phyloP scores from a whole-genome alignment of 352 stramenopile species.

The Pythium monospermum region DNA sequence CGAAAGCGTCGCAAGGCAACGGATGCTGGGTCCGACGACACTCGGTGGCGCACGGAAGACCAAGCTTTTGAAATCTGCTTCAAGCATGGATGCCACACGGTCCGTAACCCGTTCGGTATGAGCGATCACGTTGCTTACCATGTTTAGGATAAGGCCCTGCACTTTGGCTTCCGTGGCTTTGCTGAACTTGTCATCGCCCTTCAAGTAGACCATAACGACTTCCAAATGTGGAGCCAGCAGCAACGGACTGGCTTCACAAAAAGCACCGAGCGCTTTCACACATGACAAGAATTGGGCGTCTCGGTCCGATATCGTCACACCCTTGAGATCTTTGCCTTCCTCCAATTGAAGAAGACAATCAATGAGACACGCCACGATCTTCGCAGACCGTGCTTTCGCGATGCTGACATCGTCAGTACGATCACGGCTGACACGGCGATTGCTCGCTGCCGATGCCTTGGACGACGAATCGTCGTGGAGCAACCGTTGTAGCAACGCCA shows the following conservation, averaged over 20 bases:
- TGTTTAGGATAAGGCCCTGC: constrained; percentile 54
- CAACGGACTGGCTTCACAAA: constrained; percentile 63
- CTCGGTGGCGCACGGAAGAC: constrained; percentile 69
- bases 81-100: constrained; percentile 36
- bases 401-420: constrained; percentile 44
- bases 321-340: constrained; percentile 50
- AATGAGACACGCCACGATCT: constrained; percentile 63
- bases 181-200: constrained; percentile 44
- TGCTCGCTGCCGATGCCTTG: constrained; percentile 12
- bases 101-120: constrained; percentile 44
- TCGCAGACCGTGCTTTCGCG: constrained; percentile 45
- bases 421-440: constrained; percentile 31
- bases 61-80: constrained; percentile 60
- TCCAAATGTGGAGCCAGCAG: constrained; percentile 60
- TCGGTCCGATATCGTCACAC: constrained; percentile 43
- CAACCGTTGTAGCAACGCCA: constrained; percentile 57
- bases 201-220: constrained; percentile 69
- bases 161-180: constrained; percentile 54
- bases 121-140: constrained; percentile 55
- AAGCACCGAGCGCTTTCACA: constrained; percentile 68
- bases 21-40: constrained; percentile 72
- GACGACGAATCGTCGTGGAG: constrained; percentile 27
- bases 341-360: constrained; percentile 65
- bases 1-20: constrained; percentile 63
- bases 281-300: constrained; percentile 70